Base-by-base conservation (phyloP, 129 eudicot species). In the Centrapalus pauciflorus region DNA sequence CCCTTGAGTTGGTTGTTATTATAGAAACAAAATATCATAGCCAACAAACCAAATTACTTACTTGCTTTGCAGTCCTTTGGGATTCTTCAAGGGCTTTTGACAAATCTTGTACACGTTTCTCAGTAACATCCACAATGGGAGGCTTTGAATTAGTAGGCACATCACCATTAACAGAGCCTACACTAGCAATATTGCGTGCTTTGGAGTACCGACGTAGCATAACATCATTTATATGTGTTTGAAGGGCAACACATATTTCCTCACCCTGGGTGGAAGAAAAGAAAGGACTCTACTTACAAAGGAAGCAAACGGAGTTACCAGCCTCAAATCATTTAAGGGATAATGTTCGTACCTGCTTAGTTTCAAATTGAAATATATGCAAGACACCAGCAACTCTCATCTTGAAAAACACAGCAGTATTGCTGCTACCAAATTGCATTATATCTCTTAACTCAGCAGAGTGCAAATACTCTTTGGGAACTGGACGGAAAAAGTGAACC, bases 401-500 rank as follows among this genome's bases (percentile, higher is more conserved):
- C 78, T 94, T 94, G 59, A 94, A 94, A 43, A 94, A 94, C 32
- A 94, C 99, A 34, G 99, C 99, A 32, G 99, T 84, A 55, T 94
- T 89, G 67, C 99, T 94, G 85, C 99, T 94, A 35, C 99, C 99
- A 63, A 94, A 94, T 77, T 94, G 99, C 99, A 94, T 94, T 70
- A 94, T 89, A 75, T 94, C 99, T 78, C 99, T 89, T 41, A 94
- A 63, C 70, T 94, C 99, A 9, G 99, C 97, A 23, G 99, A 94
- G 75, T 94, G 99, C 64, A 94, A 46, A 86, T 94, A 94, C 57
- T 94, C 99, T 70, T 86, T 94, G 8, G 97, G 99, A 64, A 94
- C 97, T 2, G 99, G 99, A 32, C 99, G 99, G 37, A 94, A 94
- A 84, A 94, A 94, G 67, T 94, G 99, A 82, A 94, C 99, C 99